phyloP scores from a whole-genome alignment of 306 rosid genomes.

The Fragaria nilgerrensis region DNA sequence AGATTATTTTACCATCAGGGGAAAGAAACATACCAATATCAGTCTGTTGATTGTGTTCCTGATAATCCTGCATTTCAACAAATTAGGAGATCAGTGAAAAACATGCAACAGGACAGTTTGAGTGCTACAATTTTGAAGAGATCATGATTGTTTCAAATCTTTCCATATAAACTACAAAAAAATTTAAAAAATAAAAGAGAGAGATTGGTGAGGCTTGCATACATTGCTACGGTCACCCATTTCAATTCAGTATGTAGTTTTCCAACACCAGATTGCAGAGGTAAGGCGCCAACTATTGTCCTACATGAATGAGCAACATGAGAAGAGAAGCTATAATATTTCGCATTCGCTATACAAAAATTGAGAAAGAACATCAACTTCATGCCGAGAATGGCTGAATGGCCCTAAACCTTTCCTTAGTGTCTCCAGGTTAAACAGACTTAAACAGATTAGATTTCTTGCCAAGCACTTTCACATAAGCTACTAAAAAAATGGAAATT shows the following conservation, averaged over 20 bases:
- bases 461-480: not conserved
- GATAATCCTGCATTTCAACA: conserved; percentile 26
- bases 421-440: not conserved
- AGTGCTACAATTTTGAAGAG: not conserved
- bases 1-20: not conserved
- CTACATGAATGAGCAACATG: conserved; percentile 26
- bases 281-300: conserved; percentile 5
- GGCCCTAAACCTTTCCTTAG: not conserved
- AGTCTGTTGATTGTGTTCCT: conserved; percentile 27
- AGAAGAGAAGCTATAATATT: not conserved
- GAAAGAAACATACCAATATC: conserved; percentile 36
- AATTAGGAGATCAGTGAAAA: conserved; percentile 3
- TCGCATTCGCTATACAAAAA: not conserved
- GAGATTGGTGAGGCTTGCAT: conserved; percentile 1
- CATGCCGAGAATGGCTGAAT: not conserved
- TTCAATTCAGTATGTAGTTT: conserved; percentile 12
- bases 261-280: conserved; percentile 8
- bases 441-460: too few species aligned
- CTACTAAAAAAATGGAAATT: not conserved
- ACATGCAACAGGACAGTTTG: not conserved
- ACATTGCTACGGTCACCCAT: conserved; percentile 39
- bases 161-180: not conserved
- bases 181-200: not conserved
- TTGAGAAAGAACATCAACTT: not conserved
- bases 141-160: not conserved